Base-by-base conservation (phyloP, 2,329 filamentous ascomycete genomes). In the Arthrinium puccinioides region DNA sequence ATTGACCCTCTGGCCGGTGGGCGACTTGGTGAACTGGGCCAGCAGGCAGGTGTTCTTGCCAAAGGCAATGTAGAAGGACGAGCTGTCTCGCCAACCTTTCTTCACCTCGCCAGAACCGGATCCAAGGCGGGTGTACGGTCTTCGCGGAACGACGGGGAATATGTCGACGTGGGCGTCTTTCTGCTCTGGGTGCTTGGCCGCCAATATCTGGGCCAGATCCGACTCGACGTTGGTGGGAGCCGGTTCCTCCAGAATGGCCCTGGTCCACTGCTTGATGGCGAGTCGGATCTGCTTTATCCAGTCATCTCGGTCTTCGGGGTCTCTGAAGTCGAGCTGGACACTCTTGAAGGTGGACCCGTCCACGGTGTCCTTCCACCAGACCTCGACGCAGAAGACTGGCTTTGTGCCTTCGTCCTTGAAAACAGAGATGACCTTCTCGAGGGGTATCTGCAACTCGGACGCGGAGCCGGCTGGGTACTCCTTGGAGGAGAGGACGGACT, bases 51-150 rank as follows among this genome's bases (percentile, higher is more conserved):
- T 63, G 42, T 72, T 70, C 20, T 70, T 66, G 16, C 70, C 72
- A 19, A 77, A 63, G 4, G 69, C 69, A 18, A 78, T 57, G 46
- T 72, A 78, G 41, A 70, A 75, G 1, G 72, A 72, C 1, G 68
- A 61, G n/a, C 62, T 59, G 20, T 76, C 72, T 15, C 62, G 59
- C 52, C 52, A 58, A 20, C 57, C 55, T 46, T 72, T 72, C 38
- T 69, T 68, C 2, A 57, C 50, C 21, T 69, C 66, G 7, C 64
- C 61, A 8, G 55, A 55, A 28, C 64, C 63, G 21, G 61, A 42
- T 45, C 66, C 69, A 14, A 62, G 51, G 18, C 53, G 51, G 32
- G 56, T 51, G 15, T 64, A 67, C 6, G 63, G 56, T 3, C 63
- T 61, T 16, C 73, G 64, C 34, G 66, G 70, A 20, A 71, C 62